phyloP scores from a whole-genome alignment of 176 grass and related monocot genomes.

The Bromus sterilis region DNA sequence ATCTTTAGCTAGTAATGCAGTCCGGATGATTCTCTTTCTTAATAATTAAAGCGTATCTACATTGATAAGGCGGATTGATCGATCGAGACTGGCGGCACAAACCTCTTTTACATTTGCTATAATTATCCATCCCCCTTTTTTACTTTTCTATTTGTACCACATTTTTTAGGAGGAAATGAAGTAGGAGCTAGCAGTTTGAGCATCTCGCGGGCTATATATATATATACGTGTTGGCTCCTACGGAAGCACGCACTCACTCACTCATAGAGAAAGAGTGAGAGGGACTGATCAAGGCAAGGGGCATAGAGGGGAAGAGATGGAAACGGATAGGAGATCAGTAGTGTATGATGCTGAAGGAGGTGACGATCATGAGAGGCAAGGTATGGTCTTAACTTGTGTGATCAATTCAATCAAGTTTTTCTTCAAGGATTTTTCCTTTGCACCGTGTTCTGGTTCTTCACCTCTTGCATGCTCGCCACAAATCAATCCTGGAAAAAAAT shows the following conservation, averaged over 20 bases:
- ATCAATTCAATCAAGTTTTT: not conserved
- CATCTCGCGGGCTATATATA: conserved; percentile 27
- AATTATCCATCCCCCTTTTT: conserved; percentile 1
- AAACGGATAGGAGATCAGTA: conserved; percentile 58
- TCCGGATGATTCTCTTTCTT: not conserved
- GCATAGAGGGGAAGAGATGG: not conserved
- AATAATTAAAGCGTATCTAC: conserved; percentile 17
- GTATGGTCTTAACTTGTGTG: conserved; percentile 14
- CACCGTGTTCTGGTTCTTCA: not conserved
- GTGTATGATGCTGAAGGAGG: conserved; percentile 47
- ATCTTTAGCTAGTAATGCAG: not conserved
- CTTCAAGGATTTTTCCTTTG: no score
- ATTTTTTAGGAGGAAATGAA: not conserved
- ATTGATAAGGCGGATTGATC: not conserved
- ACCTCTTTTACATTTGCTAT: conserved; percentile 9
- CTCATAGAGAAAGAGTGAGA: not conserved
- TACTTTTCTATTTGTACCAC: not conserved
- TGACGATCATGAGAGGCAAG: conserved; percentile 74
- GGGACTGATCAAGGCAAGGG: not conserved
- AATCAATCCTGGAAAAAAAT: no score
- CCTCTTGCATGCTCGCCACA: not conserved
- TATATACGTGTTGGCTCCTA: conserved; percentile 6
- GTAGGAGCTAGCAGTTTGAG: not conserved
- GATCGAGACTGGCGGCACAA: not conserved
- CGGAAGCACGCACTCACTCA: conserved; percentile 11